phyloP scores from a whole-genome alignment of 768 basidiomycete genomes.

The Auricularia sp. region DNA sequence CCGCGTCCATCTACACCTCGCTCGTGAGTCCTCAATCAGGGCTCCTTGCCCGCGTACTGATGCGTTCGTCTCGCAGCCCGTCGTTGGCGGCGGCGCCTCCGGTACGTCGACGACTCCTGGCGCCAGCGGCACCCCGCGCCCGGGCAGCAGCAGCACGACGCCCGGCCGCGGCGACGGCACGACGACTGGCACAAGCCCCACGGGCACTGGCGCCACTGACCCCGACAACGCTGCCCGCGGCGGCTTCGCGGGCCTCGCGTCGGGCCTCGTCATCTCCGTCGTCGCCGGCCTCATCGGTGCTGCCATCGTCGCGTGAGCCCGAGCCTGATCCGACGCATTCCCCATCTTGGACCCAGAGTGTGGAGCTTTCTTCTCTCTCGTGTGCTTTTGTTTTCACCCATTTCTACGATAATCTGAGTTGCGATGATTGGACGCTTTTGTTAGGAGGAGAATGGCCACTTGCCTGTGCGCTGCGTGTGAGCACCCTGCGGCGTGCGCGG shows the following conservation, averaged over 20 bases:
- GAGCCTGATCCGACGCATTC: no score
- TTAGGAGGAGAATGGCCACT: no score
- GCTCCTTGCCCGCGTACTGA: no score
- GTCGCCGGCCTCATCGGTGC: neutral
- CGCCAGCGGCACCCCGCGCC: neutral
- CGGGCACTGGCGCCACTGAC: neutral
- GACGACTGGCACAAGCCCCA: neutral
- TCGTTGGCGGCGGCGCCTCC: neutral
- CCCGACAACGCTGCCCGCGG: neutral
- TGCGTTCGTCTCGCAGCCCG: neutral
- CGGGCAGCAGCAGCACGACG: neutral
- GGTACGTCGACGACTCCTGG: neutral
- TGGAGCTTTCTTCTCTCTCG: no score
- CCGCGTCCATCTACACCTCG: no score
- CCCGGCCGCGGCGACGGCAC: neutral
- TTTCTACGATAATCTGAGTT: no score
- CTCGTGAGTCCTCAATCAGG: no score
- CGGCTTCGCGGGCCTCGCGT: neutral
- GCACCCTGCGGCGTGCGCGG: no score
- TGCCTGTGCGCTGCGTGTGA: no score
- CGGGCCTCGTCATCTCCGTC: neutral
- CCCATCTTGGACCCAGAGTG: no score
- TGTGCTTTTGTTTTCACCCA: no score
- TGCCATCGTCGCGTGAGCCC: neutral
- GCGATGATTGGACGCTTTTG: no score